phyloP scores from a whole-genome alignment of 345 rosid species.

The Litchi chinensis region DNA sequence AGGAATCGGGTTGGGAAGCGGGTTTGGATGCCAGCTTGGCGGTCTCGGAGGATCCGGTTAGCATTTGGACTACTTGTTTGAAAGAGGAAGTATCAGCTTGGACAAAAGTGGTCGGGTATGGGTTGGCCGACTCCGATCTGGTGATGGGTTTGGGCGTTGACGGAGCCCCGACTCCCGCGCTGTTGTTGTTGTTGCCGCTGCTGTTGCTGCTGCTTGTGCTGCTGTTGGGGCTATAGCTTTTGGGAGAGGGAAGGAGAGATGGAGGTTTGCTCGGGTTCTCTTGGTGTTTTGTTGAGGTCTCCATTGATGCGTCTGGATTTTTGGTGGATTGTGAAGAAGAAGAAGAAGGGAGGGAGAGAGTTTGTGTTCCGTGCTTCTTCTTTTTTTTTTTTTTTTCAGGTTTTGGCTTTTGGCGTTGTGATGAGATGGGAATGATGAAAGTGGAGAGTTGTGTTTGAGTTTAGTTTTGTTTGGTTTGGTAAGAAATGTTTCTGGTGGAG shows the following conservation, averaged over 20 bases:
- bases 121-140: slow-evolving; percentile 84
- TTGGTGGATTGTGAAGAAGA: neutral
- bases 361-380: too few species aligned
- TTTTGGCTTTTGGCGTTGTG: neutral
- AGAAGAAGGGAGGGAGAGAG: neutral
- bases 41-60: slow-evolving; percentile 85
- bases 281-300: slow-evolving; percentile 51
- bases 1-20: slow-evolving; percentile 41
- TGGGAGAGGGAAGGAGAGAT: slow-evolving; percentile 53
- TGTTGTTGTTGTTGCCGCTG: slow-evolving; percentile 30
- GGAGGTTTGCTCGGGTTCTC: slow-evolving; percentile 33
- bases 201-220: slow-evolving; percentile 37
- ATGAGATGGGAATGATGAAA: slow-evolving; percentile 13
- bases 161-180: slow-evolving; percentile 31
- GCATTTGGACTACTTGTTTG: slow-evolving; percentile 98
- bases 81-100: slow-evolving; percentile 92
- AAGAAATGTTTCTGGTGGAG: slow-evolving; percentile 60
- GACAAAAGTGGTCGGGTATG: slow-evolving; percentile 96
- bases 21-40: slow-evolving; percentile 37
- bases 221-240: slow-evolving; percentile 45
- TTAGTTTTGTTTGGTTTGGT: slow-evolving; percentile 52
- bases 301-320: slow-evolving; percentile 49
- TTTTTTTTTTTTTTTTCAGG: too few species aligned
- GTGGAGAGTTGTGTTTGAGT: slow-evolving; percentile 16
- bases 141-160: slow-evolving; percentile 51